Base-by-base conservation (phyloP, 1,139 yeast genomes). In the Geotrichum macrosporum region DNA sequence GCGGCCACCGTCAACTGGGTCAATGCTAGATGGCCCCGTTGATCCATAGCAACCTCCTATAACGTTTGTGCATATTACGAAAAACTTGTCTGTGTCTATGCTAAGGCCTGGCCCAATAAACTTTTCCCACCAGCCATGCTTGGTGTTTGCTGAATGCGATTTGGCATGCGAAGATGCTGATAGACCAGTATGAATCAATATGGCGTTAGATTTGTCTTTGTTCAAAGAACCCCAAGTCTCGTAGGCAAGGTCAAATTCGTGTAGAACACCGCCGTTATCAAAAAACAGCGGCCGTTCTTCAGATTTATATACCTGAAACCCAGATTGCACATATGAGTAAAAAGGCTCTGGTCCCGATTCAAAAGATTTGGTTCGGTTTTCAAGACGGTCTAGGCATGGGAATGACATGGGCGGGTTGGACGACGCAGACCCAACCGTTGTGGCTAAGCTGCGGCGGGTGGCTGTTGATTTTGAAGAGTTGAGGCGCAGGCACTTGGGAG, bases 91-190 rank as follows among this genome's bases (percentile, higher is more conserved):
- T 1, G 96, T 88, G 61, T 88, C 96, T 47, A 88, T 67, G 53
- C 83, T 79, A 50, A 76, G 73, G 3, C 82, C 92, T 0, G 95
- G 84, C 0, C 97, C 97, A 50, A 88, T 87, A 63, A 88, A 88
- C 47, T 80, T 75, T 60, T 88, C 96, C 97, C 97, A 88, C 97
- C 97, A 88, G 9, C 97, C 97, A 4, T 80, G 79, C 54, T 77
- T 77, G 2, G 77, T 63, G 62, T 88, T 88, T 31, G 75, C 71
- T 0, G 74, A 70, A 53, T 86, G 94, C 3, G 95, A 84, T 58
- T 78, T 84, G n/a, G 96, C 97, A 66, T 88, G 97, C 1, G 95
- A 85, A 0, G 95, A 84, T 0, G 96, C 96, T 0, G 95, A 85
- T 29, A 88, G 73, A 0, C 97, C 97, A 0, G 97, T 89, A 60